Evolutionary conservation across 1,139 yeast species (phyloP).

Genomic region (Hansenula anomala): DNA sequence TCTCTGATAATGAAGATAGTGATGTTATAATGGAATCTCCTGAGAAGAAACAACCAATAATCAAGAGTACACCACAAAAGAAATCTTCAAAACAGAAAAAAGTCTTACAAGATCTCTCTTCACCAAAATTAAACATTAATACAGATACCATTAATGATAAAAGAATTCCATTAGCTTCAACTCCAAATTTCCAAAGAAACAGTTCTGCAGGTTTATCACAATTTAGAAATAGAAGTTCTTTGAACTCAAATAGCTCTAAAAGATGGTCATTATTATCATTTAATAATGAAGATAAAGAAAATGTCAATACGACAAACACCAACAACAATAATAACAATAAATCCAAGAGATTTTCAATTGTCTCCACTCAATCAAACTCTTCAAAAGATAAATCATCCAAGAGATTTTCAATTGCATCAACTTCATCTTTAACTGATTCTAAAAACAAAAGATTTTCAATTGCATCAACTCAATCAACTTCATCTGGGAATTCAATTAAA

Average conservation of each 20-base stretch:
- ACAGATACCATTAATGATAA: slow-evolving; percentile 13
- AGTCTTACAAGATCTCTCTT: slow-evolving; percentile 12
- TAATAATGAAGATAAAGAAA: slow-evolving; percentile 14
- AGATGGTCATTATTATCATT: slow-evolving; percentile 23
- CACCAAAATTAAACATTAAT: slow-evolving; percentile 9
- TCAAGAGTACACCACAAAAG: neutral
- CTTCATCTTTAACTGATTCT: slow-evolving; percentile 7
- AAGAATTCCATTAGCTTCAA: slow-evolving; percentile 13
- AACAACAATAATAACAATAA: no score
- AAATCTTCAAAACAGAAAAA: neutral
- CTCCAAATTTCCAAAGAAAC: slow-evolving; percentile 16
- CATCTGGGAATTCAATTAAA: slow-evolving; percentile 20
- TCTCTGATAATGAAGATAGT: slow-evolving; percentile 20
- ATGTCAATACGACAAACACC: slow-evolving; percentile 6
- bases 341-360: slow-evolving; percentile 16
- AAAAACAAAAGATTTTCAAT: slow-evolving; percentile 12
- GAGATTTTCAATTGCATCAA: slow-evolving; percentile 19
- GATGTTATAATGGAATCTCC: slow-evolving; percentile 15
- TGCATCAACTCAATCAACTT: slow-evolving; percentile 10
- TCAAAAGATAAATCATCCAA: slow-evolving; percentile 15
- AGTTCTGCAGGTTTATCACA: slow-evolving; percentile 16
- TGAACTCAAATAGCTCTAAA: slow-evolving; percentile 17
- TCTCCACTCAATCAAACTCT: slow-evolving; percentile 10
- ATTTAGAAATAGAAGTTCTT: slow-evolving; percentile 18
- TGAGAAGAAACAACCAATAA: slow-evolving; percentile 3